Conservation (phyloP, 768 basidiomycete species). For the Chalciporus pseudorubinellus region DNA sequence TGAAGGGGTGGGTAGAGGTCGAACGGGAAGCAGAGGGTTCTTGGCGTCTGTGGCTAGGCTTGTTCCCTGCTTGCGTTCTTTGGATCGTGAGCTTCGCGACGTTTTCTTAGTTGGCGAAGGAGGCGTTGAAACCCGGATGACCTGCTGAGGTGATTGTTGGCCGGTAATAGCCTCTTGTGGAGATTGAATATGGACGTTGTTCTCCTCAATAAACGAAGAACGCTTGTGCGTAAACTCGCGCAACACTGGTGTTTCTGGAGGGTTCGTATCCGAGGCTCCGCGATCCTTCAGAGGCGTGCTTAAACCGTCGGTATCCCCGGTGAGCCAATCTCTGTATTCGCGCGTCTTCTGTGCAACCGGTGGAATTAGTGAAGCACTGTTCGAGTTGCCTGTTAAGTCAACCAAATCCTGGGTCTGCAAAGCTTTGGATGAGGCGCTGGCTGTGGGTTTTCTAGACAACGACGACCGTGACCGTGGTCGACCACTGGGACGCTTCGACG, state of each 20-base stretch:
- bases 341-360: constrained; percentile 21
- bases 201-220: constrained; percentile 61
- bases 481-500: constrained; percentile 17
- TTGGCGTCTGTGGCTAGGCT: constrained; percentile 10
- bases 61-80: constrained; percentile 28
- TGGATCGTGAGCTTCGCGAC: constrained; percentile 33
- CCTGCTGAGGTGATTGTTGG: constrained; percentile 14
- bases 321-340: constrained; percentile 66
- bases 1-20: constrained; percentile 3
- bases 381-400: constrained; percentile 12
- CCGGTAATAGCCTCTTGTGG: constrained; percentile 35
- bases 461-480: constrained; percentile 39
- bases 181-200: constrained; percentile 25
- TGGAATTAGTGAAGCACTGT: constrained; percentile 1
- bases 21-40: constrained; percentile 2
- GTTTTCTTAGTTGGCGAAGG: constrained; percentile 23
- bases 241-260: constrained; percentile 45
- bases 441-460: constrained; percentile 48
- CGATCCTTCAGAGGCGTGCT: constrained; percentile 18
- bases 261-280: constrained; percentile 11
- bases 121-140: constrained; percentile 4
- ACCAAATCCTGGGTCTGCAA: constrained; percentile 17
- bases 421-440: constrained; percentile 47
- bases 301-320: constrained; percentile 57
- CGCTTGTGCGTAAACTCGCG: constrained; percentile 74